Percentiles rank a stretch among this genome's conserved stretches.
Conservation (phyloP, 192 early-diverging fungal genomes). For the Backusella mclennaniae region DNA sequence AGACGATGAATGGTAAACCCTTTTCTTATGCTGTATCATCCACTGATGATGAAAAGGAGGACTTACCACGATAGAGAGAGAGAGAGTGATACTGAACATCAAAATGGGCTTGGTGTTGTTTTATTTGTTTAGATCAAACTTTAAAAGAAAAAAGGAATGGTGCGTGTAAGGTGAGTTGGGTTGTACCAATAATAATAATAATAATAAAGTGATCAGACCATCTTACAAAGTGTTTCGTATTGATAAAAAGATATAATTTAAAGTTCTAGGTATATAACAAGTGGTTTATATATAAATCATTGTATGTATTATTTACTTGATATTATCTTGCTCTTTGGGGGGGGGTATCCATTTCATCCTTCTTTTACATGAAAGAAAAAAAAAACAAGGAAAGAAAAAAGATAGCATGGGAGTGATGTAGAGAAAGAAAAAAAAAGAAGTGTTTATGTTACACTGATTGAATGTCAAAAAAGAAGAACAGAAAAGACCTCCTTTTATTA, state of each 20-base stretch:
- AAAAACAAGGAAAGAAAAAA: not conserved
- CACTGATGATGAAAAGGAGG: no score
- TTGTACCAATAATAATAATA: not conserved
- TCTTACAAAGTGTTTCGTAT: constrained; percentile 5
- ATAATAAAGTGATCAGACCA: constrained; percentile 7
- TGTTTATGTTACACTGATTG: not conserved
- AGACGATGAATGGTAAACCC: no score
- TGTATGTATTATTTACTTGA: not conserved
- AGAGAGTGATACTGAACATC: not conserved
- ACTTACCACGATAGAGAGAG: not conserved
- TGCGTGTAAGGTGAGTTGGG: not conserved
- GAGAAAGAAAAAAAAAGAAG: not conserved
- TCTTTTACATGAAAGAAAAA: not conserved
- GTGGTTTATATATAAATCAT: not conserved
- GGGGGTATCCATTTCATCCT: not conserved
- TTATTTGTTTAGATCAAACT: constrained; percentile 4
- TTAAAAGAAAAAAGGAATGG: not conserved
- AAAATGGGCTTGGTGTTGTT: constrained; percentile 4
- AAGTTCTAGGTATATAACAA: not conserved
- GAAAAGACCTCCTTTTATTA: constrained; percentile 6
- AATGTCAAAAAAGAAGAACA: constrained; percentile 5
- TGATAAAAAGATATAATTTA: not conserved
- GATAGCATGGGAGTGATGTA: not conserved
- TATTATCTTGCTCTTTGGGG: not conserved
- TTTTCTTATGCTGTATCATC: no score